These are phyloP conservation scores for Candida tallmaniae DNA, from an alignment of 805 yeast species.

Conservation along the genomic window DNA sequence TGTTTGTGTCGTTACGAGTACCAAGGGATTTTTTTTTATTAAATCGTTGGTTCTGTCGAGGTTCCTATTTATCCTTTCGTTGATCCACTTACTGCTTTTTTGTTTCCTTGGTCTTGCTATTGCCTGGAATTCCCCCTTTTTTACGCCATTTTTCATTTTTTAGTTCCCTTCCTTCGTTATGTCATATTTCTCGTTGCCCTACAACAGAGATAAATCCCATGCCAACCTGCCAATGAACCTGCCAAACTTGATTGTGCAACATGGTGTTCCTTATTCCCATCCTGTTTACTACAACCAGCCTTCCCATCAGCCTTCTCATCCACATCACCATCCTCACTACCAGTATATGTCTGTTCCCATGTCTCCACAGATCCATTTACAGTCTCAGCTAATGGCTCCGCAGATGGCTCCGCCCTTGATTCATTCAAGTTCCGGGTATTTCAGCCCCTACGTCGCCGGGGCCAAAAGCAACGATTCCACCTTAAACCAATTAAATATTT, in stretches of 20 bases:
- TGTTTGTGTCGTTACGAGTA: too few relatives aligned
- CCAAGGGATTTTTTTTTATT: too few relatives aligned
- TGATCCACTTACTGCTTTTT: too few relatives aligned
- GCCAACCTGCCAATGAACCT: conserved; percentile 6
- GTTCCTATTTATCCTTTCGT: too few relatives aligned
- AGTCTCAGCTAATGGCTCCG: not conserved
- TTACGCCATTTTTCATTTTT: too few relatives aligned
- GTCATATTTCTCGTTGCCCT: conserved; percentile 6
- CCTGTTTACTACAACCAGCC: conserved; percentile 1
- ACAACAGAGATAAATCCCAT: conserved; percentile 7
- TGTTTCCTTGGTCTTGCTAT: not conserved
- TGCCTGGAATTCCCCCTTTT: too few relatives aligned
- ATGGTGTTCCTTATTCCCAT: not conserved
- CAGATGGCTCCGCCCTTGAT: not conserved
- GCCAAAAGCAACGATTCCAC: conserved; percentile 13
- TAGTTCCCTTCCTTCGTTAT: not conserved
- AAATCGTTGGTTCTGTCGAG: too few relatives aligned
- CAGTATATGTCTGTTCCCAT: not conserved
- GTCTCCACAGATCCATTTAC: not conserved
- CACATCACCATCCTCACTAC: conserved; percentile 6
- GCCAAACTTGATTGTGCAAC: not conserved
- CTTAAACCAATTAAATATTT: conserved; percentile 31
- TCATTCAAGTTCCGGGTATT: not conserved
- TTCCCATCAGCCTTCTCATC: not conserved
- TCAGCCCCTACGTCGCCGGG: conserved; percentile 5